A percentile compares a stretch with the other conserved stretches of the same genome.
These are phyloP conservation scores for Mrakia hoshinonis DNA, from an alignment of 768 basidiomycete genomes.

Conservation along the genomic window DNA sequence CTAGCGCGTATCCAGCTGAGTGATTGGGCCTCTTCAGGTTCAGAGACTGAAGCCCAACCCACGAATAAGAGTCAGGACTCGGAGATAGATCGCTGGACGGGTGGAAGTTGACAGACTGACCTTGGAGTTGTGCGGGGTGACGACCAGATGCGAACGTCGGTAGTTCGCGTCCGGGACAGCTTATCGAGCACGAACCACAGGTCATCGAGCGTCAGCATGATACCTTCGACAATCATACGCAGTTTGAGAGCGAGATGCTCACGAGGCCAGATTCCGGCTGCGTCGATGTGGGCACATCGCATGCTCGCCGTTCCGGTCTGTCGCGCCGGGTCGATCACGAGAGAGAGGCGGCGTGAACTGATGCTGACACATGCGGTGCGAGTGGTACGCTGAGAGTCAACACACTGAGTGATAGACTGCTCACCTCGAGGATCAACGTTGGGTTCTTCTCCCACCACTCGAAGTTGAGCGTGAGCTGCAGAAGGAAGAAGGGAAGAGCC, in stretches of 20 bases:
- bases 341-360: not conserved
- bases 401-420: too few species aligned
- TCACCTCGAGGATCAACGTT: not conserved
- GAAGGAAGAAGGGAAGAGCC: not conserved
- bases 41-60: not conserved
- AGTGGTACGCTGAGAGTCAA: not conserved
- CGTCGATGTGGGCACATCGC: not conserved
- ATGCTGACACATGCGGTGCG: not conserved
- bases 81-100: not conserved
- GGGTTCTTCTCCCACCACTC: not conserved
- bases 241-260: not conserved
- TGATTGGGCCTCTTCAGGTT: not conserved
- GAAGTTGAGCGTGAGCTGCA: not conserved
- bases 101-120: not conserved
- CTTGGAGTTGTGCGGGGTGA: not conserved
- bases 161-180: not conserved
- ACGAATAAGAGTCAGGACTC: not conserved
- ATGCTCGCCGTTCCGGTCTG: slow-evolving; percentile 1
- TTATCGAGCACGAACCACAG: not conserved
- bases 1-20: not conserved
- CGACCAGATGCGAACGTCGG: not conserved
- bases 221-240: not conserved
- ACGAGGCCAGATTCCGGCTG: not conserved
- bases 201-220: not conserved
- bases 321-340: not conserved